Conservation (phyloP, 306 rosid species). For the Trifolium repens region DNA sequence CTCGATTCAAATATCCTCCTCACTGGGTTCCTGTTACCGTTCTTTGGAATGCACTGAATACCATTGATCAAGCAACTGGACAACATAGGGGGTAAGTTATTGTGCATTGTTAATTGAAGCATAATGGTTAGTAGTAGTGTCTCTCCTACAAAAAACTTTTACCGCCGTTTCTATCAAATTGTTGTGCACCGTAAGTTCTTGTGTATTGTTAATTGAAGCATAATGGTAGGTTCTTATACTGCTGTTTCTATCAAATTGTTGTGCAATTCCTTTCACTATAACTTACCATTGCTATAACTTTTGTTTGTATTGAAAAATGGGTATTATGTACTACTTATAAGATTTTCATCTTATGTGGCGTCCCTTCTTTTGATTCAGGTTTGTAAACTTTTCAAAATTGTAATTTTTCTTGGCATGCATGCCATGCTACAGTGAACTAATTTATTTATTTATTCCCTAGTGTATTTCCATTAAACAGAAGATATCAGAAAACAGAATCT, state of each 20-base stretch:
- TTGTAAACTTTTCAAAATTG: slow-evolving; percentile 13
- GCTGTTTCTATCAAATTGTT: slow-evolving; percentile 28
- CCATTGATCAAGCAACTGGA: slow-evolving; percentile 73
- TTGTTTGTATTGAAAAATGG: slow-evolving; percentile 15
- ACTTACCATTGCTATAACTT: slow-evolving; percentile 8
- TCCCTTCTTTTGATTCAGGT: slow-evolving; percentile 18
- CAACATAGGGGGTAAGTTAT: slow-evolving; percentile 71
- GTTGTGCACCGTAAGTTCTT: slow-evolving; percentile 42
- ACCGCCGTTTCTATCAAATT: slow-evolving; percentile 11
- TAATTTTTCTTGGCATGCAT: slow-evolving; percentile 15
- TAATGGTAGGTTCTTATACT: not conserved
- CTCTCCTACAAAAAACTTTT: slow-evolving; percentile 11
- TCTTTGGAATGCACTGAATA: slow-evolving; percentile 85
- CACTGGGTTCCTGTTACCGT: slow-evolving; percentile 91
- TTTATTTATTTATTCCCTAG: slow-evolving; percentile 21
- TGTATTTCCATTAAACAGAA: slow-evolving; percentile 20
- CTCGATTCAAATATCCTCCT: slow-evolving; percentile 94
- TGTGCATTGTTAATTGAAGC: slow-evolving; percentile 6
- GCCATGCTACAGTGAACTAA: slow-evolving; percentile 19
- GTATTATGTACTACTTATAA: not conserved
- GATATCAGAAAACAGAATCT: slow-evolving; percentile 3
- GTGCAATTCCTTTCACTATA: slow-evolving; percentile 7
- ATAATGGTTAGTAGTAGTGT: not conserved
- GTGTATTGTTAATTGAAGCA: slow-evolving; percentile 13
- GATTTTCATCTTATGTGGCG: slow-evolving; percentile 10